Base-by-base conservation (phyloP, 495 filamentous ascomycete genomes). In the Haplographium delicatum region DNA sequence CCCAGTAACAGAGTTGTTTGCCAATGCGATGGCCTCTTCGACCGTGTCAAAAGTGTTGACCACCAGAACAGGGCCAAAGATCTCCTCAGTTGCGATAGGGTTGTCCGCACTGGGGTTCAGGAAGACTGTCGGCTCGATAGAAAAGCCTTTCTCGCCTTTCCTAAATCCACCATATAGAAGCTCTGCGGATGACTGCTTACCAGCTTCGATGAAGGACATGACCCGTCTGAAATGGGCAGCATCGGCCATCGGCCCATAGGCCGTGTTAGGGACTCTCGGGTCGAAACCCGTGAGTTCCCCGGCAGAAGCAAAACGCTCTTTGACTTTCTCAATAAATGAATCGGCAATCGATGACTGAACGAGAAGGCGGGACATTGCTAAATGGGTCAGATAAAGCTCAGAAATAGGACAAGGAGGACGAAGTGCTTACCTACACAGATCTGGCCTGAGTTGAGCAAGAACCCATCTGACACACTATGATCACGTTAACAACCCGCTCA, bases 1-100 rank as follows among this genome's bases (percentile, higher is more conserved):
- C 26, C 89, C 89, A 25, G 89, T 78, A 45, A 83, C 75, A 31
- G 88, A 91, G 50, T 83, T 68, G 66, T 95, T 96, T 7, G 90
- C 89, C 31, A 90, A 78, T 39, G 61, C 57, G 44, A 95, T 70
- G 10, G 83, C 86, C 68, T 89, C 84, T 45, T 84, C 81, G 33
- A 86, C 74, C 3, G 54, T 70, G 44, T 73, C 67, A 43, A 84
- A 80, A 15, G 61, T 64, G 50, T 70, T 70, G 6, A 81, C 61
- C 1, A 65, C 67, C 2, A 68, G 72, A 3, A 81, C 68, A 7
- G 78, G 78, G 11, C 73, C 77, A 41, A 81, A 81, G 18, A 73
- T 75, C 55, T 81, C 78, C 41, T 81, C 67, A 71, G 63, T 63
- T 27, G 64, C 78, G 57, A 91, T 41, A 3, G 18, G 3, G 30